Evolutionary conservation across 106 monocot genomes (phyloP).

Genomic region (Vanilla planifolia): DNA sequence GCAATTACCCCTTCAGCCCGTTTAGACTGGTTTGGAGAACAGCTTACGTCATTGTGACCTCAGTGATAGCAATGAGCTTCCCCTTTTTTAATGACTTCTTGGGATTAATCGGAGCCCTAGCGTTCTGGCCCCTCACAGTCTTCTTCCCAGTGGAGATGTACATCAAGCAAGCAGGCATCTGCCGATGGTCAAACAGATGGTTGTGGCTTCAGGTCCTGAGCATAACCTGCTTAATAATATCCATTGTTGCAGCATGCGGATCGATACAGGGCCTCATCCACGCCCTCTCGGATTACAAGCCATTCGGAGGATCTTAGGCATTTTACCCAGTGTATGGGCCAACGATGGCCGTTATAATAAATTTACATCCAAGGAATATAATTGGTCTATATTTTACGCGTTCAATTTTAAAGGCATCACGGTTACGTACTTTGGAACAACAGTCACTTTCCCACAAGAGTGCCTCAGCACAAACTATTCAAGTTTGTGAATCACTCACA

Average conservation of each 20-base stretch:
- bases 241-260: slow-evolving; percentile 17
- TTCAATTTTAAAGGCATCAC: too few relatives aligned
- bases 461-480: too few relatives aligned
- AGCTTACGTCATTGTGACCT: slow-evolving; percentile 15
- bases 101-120: slow-evolving; percentile 30
- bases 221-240: slow-evolving; percentile 23
- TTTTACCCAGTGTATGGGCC: too few relatives aligned
- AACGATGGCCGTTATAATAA: too few relatives aligned
- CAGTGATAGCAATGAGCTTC: slow-evolving; percentile 37
- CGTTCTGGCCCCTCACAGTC: slow-evolving; percentile 45
- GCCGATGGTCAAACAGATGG: slow-evolving; percentile 23
- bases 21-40: slow-evolving; percentile 32
- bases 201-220: slow-evolving; percentile 32
- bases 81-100: slow-evolving; percentile 52
- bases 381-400: too few relatives aligned
- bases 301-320: too few relatives aligned
- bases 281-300: slow-evolving; percentile 19
- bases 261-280: slow-evolving; percentile 38
- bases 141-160: slow-evolving; percentile 36
- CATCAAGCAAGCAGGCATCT: slow-evolving; percentile 23
- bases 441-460: too few relatives aligned
- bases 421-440: too few relatives aligned
- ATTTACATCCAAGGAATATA: too few relatives aligned
- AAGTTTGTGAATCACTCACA: too few relatives aligned
- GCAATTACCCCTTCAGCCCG: slow-evolving; percentile 11